A percentile compares a stretch with the other conserved stretches of the same genome.
Conservation (phyloP, 2,329 filamentous ascomycete species). For the Mariannaea sp. region DNA sequence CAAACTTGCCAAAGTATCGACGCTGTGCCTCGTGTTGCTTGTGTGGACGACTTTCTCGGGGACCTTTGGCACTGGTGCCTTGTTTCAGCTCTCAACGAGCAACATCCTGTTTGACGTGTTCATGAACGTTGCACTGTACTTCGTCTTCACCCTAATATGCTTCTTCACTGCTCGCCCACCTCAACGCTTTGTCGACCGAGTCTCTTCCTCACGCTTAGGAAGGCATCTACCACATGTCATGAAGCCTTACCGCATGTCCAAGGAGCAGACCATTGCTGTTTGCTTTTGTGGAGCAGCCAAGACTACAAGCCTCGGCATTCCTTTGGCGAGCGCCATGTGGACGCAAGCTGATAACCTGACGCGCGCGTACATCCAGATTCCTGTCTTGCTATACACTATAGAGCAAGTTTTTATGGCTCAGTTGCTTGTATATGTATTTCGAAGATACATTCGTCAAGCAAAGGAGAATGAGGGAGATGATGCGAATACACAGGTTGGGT, state of each 20-base stretch:
- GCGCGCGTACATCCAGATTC: slow-evolving; percentile 64
- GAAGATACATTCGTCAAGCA: slow-evolving; percentile 46
- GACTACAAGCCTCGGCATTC: slow-evolving; percentile 72
- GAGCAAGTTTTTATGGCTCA: slow-evolving; percentile 59
- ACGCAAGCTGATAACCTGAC: slow-evolving; percentile 57
- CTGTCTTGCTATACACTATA: slow-evolving; percentile 65
- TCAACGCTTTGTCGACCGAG: slow-evolving; percentile 25
- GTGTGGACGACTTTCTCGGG: slow-evolving; percentile 70
- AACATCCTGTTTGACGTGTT: slow-evolving; percentile 71
- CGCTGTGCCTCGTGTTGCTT: slow-evolving; percentile 52
- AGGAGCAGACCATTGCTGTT: slow-evolving; percentile 68
- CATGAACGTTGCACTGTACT: slow-evolving; percentile 67
- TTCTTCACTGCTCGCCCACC: slow-evolving; percentile 56
- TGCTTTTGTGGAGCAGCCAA: slow-evolving; percentile 78
- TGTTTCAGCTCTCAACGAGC: slow-evolving; percentile 60
- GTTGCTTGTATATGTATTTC: slow-evolving; percentile 52
- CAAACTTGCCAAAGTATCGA: slow-evolving; percentile 56
- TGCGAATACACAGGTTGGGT: slow-evolving; percentile 15
- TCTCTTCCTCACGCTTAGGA: slow-evolving; percentile 40
- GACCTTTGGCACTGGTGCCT: slow-evolving; percentile 66
- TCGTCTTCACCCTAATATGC: slow-evolving; percentile 66
- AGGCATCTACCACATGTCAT: slow-evolving; percentile 44
- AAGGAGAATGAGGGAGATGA: slow-evolving; percentile 33
- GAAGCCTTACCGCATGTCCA: slow-evolving; percentile 57
- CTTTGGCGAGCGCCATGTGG: slow-evolving; percentile 71